Base-by-base conservation (phyloP, 139 green algal species). In the Raphidocelis subcapitata region DNA sequence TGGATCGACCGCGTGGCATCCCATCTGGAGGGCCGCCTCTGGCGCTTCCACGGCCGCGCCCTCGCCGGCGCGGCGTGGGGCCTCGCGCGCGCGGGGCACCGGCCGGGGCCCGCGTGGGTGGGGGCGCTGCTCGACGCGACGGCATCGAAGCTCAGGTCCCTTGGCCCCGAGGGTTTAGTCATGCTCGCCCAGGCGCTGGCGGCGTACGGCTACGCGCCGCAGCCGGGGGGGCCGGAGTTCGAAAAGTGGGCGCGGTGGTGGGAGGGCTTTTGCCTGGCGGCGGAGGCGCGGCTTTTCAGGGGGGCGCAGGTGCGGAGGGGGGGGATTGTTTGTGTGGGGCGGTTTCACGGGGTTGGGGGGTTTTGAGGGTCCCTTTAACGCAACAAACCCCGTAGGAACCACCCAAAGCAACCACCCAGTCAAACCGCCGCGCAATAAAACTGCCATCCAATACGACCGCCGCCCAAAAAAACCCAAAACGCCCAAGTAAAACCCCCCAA, bases 11-110 rank as follows among this genome's bases (percentile, higher is more conserved):
- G 65, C 37, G 69, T 67, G 32, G 69, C 69, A 1, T 26, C 28
- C 23, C 69, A 75, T 37, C 57, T 67, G 3, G 37, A 75, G 57
- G 24, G 26, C 1, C 63, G 70, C 46, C 61, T 77, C 44, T 37
- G 46, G 35, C 61, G 32, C 8, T 36, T 56, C 36, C 63, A 74
- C 36, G 52, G 55, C 3, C 69, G 57, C 28, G 31, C 32, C 4
- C 31, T 75, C 14, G 24, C 57, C 12, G 31, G 36, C 1, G 28
- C 24, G n/a, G 56, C 37, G 28, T 67, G 57, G 57, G 69, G 69
- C 51, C 32, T 75, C 0, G 37, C 57, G 20, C 14, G 2, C 23
- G 46, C n/a, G 14, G 69, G 69, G 4, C 56, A 75, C 33, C 31
- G 10, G 44, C 56, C 69, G 2, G 47, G 4, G 1, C 31, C 24